Base-by-base conservation (phyloP, 352 stramenopile species). In the Pythium plurisporium region DNA sequence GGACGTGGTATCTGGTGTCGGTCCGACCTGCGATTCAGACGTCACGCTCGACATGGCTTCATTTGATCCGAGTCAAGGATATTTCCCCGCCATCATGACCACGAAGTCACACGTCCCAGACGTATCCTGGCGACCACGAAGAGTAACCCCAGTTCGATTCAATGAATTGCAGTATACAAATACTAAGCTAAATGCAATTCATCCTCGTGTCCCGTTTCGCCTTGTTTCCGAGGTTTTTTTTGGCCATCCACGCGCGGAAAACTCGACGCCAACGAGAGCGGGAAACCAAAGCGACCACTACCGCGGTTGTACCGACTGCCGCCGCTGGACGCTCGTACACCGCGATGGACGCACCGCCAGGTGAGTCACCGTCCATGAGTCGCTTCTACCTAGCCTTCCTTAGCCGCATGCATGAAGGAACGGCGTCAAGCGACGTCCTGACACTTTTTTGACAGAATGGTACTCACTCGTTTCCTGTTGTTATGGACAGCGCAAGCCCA, bases 121-220 rank as follows among this genome's bases (percentile, higher is more conserved):
- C 15, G 38, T 45, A 45, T 17, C 38, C 38, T 45, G 25, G 8
- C 22, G 20, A 44, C 33, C 33, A 5, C 25, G 9, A 20, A 57
- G 36, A 25, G 55, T 62, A 62, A 46, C 55, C 54, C 37, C 22
- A 30, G 12, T 5, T 42, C 60, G 59, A 87, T 70, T 82, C 60
- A 76, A 61, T 79, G 65, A 88, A 88, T 86, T 71, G 73, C 10
- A 30, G 0, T 38, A 65, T 87, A 84, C 72, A 82, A 79, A 73
- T 14, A 17, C 5, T 47, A 59, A 71, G 31, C 64, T 29, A 51
- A 70, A 67, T 12, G 20, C 64, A 67, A 72, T 79, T 74, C 50
- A 69, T 50, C 15, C 17, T 41, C 40, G 2, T 1, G 15, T 0
- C 1, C 31, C 9, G 49, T 47, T 60, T 46, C 36, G 47, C 30